Evolutionary conservation across 2,329 filamentous ascomycete species (phyloP), one percentile per base, ranked within the genome.

Genomic region (Neospermospora avenae): DNA sequence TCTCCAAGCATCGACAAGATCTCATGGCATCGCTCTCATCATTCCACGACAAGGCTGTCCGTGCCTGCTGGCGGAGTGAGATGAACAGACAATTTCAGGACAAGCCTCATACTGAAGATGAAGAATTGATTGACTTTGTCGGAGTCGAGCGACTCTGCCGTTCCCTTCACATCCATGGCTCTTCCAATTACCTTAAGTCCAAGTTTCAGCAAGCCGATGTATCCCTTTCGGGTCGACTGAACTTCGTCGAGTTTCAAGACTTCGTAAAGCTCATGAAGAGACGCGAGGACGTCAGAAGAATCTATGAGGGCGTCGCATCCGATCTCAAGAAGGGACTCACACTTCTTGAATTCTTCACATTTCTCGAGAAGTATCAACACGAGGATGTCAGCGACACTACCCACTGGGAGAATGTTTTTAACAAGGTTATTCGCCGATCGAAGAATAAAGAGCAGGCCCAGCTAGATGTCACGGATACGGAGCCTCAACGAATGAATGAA

Each of bases 81-180:
- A 95, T 96, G 85, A 80, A 82, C 31, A 87, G 86, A 70, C 82
- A 88, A 58, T 85, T 83, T 64, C 78, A 80, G 11, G 82, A 81
- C 6, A 77, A 75, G 55, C 74, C 77, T 8, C 78, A 81, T 57
- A 72, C 74, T 2, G 74, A 79, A 5, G 84, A 84, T 28, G 83
- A 87, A 6, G 88, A 92, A 68, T 84, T 83, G 57, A 85, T 98
- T 55, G 87, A 93, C 67, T 84, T 96, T 57, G 80, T 81, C 16
- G 90, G 89, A 11, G 88, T 96, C 31, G 88, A 93, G 72, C 86
- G 87, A 61, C 81, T 98, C 14, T 98, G 95, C 76, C 89, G 89
- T 62, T 93, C 88, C 69, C 80, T 98, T 49, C 93, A 98, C 73
- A 96, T 99, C 69, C 93, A 97, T 74, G 91, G 90, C 69, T 89